Base-by-base conservation (phyloP, 192 early-diverging fungal species). In the Backusella mclennaniae region DNA sequence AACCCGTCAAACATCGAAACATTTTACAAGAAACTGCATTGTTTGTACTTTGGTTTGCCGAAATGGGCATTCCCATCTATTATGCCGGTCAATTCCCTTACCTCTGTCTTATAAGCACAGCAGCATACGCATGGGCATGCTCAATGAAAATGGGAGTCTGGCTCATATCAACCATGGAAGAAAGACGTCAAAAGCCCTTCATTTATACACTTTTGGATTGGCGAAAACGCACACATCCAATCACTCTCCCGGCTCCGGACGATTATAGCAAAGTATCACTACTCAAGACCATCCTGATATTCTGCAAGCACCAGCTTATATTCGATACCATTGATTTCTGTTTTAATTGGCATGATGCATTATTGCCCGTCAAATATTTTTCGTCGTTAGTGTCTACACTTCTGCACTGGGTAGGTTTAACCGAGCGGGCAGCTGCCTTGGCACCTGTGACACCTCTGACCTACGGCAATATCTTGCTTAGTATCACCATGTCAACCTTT, bases 131-230 rank as follows among this genome's bases (percentile, higher is more conserved):
- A 19, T 75, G 74, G 74, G 74, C 74, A 35, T 68, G 23, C 11
- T 56, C 53, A 3, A 68, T 75, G 67, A 75, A 75, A 26, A 75
- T 75, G 74, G 66, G 41, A 3, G 74, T 75, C 21, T 75, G 74
- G 74, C 29, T 75, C 17, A 68, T 75, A 23, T 68, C 41, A 3
- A 42, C 35, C 4, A 75, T 53, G 42, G 74, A 69, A 15, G 74
- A 75, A 29, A n/a, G 74, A 35, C 33, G 74, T 7, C 63, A 49
- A 75, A 29, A 19, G 19, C 35, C 42, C 6, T 75, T 75, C 52
- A 26, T 67, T 1, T 23, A 49, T 5, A 75, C 66, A 21, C 31
- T 75, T 19, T 69, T 68, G 5, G 6, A 39, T 33, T 75, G 74
- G 74, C 41, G 74, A 12, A 44, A 41, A 8, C 66, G 42, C 29